Evolutionary conservation across 2,329 filamentous ascomycete species (phyloP).

Genomic region (Colletotrichum cuscutae): DNA sequence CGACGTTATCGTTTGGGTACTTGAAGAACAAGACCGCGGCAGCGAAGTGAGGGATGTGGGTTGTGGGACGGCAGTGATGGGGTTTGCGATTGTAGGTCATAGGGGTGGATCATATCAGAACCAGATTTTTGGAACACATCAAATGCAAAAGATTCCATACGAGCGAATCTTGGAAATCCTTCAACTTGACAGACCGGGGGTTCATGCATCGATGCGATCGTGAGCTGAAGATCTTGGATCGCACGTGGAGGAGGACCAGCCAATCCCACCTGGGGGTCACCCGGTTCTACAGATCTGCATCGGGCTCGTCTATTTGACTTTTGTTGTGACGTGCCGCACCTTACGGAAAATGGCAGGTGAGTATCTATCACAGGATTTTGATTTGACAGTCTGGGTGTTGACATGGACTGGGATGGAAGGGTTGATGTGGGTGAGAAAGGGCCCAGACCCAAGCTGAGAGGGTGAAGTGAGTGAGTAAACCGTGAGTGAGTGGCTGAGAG

Average conservation of each 20-base stretch:
- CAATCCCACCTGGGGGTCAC: background rate
- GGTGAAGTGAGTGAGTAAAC: background rate
- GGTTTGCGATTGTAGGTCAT: background rate
- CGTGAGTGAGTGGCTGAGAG: background rate
- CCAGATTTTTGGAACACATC: background rate
- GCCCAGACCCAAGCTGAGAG: background rate
- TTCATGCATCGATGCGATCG: slow-evolving; percentile 4
- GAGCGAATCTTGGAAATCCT: background rate
- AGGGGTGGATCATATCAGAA: background rate
- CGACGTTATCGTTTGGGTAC: slow-evolving; percentile 39
- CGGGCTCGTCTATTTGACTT: slow-evolving; percentile 7
- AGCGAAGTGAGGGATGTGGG: too few relatives aligned
- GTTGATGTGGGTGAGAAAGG: background rate
- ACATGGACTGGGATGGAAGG: background rate
- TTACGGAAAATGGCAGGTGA: background rate
- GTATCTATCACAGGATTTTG: background rate
- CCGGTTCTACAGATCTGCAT: background rate
- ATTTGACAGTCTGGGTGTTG: background rate
- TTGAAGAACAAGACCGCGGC: slow-evolving; percentile 34
- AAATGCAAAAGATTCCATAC: background rate
- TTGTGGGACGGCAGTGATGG: background rate
- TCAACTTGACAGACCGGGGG: background rate
- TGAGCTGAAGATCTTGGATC: slow-evolving; percentile 8
- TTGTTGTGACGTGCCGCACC: slow-evolving; percentile 7
- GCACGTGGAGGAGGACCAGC: slow-evolving; percentile 13